Evolutionary conservation across 768 basidiomycete genomes (phyloP), one percentile per base, ranked within the genome.

Genomic region (Naganishia onofrii): DNA sequence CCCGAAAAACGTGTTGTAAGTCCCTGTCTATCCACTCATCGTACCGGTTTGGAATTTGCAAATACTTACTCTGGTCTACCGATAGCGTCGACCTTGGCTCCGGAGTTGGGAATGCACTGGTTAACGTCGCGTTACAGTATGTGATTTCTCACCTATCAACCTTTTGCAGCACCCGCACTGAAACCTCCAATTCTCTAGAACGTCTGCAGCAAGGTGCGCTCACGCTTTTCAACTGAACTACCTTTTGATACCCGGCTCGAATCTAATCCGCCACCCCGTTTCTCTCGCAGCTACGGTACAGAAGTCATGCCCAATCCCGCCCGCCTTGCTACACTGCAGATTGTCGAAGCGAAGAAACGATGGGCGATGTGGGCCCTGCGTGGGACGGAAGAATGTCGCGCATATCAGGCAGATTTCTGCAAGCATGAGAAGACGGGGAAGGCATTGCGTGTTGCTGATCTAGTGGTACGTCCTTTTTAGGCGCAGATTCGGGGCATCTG

Each of bases 331-430:
- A 78, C 84, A 44, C 84, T 85, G 60, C 90, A 95, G 83, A 84
- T 88, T 68, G 84, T 84, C 53, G 92, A 97, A 78, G 88, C 91
- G 71, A 82, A 83, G 76, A 85, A 86, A 28, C 85, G 96, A 23
- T 90, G 90, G 82, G 84, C 87, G 70, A 91, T 97, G 90, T 99
- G 94, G 94, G 93, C 92, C 0, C 82, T 98, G 5, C 80, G 82
- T 19, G 85, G 88, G 71, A 75, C 76, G 63, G 90, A 92, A 5
- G 84, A 88, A 2, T 86, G 92, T 31, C 88, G 91, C 78, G 82
- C 91, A 15, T 88, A 90, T 78, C 85, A 94, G 77, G 92, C 91
- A 0, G 88, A 97, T 77, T 96, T 99, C 87, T 83, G 92, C 58
- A 82, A 84, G 68, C 87, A 89, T 76, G 77, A 76, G 28, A 83